phyloP scores from a whole-genome alignment of 805 yeast genomes.

The Nakazawaea holstii region DNA sequence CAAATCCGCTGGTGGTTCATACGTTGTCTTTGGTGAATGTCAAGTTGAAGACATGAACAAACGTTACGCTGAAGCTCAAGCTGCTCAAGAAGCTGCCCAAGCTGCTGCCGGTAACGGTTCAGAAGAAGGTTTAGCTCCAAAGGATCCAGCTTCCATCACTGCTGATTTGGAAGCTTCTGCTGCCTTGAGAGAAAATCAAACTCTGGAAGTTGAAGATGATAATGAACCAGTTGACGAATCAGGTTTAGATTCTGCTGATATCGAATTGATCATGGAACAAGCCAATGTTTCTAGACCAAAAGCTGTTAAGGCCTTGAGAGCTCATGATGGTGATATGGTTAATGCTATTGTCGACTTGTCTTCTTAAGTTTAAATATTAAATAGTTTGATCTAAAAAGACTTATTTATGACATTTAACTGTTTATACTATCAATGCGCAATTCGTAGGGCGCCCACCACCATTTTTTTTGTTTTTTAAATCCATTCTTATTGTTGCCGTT shows the following conservation, averaged over 20 bases:
- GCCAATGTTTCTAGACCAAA: constrained; percentile 83
- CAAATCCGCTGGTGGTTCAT: constrained; percentile 90
- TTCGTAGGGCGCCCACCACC: too few species aligned
- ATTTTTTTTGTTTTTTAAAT: too few species aligned
- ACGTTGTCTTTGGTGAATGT: constrained; percentile 97
- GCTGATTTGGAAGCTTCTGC: constrained; percentile 76
- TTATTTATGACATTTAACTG: too few species aligned
- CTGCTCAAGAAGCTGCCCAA: constrained; percentile 63
- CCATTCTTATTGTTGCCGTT: too few species aligned
- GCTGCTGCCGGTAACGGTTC: constrained; percentile 37
- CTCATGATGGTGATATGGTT: constrained; percentile 90
- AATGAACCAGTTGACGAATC: constrained; percentile 79
- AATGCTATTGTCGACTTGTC: constrained; percentile 88
- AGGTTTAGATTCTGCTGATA: constrained; percentile 78
- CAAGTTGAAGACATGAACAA: constrained; percentile 90
- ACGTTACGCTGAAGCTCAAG: constrained; percentile 79
- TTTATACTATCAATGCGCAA: too few species aligned
- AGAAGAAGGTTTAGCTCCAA: constrained; percentile 31
- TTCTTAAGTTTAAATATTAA: constrained; percentile 1
- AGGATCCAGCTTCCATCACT: constrained; percentile 73
- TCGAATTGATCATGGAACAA: constrained; percentile 85
- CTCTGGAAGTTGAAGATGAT: constrained; percentile 43
- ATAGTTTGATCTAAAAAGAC: too few species aligned
- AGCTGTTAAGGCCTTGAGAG: constrained; percentile 87
- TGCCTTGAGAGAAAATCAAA: constrained; percentile 32